Evolutionary conservation across 257 asterid genomes (phyloP).

Genomic region (Penstemon newberryi): DNA sequence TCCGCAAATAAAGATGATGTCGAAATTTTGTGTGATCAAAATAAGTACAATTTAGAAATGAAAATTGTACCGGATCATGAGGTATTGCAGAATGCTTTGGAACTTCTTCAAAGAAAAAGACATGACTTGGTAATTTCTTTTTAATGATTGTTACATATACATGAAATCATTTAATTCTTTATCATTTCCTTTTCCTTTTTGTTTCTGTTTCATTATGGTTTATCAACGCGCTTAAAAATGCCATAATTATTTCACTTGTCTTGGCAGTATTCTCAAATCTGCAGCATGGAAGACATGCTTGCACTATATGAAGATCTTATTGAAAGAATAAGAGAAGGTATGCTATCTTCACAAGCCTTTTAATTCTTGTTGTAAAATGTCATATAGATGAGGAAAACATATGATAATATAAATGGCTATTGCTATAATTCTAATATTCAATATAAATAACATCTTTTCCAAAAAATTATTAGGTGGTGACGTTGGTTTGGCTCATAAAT

Average conservation of each 20-base stretch:
- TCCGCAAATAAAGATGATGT: constrained; percentile 21
- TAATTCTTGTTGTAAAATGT: neutral
- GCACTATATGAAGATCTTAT: constrained; percentile 32
- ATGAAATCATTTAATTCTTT: neutral
- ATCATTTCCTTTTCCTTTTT: neutral
- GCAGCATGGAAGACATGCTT: constrained; percentile 28
- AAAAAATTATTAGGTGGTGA: constrained; percentile 30
- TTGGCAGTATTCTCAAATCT: constrained; percentile 34
- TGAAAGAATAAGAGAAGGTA: constrained; percentile 39
- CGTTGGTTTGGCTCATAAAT: constrained; percentile 33
- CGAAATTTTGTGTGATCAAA: constrained; percentile 25
- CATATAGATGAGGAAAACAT: neutral
- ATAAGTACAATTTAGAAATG: constrained; percentile 11
- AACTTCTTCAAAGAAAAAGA: constrained; percentile 42
- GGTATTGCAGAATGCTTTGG: constrained; percentile 43
- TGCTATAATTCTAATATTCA: too few species aligned
- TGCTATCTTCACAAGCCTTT: neutral
- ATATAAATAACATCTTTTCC: too few species aligned
- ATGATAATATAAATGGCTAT: too few species aligned
- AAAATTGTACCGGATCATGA: constrained; percentile 30
- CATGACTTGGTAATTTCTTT: constrained; percentile 47
- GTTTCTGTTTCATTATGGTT: neutral
- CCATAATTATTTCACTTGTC: constrained; percentile 8
- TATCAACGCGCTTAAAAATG: neutral
- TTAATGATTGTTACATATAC: neutral